Evolutionary conservation across 2,329 filamentous ascomycete genomes (phyloP).

Genomic region (Trichoderma breve): DNA sequence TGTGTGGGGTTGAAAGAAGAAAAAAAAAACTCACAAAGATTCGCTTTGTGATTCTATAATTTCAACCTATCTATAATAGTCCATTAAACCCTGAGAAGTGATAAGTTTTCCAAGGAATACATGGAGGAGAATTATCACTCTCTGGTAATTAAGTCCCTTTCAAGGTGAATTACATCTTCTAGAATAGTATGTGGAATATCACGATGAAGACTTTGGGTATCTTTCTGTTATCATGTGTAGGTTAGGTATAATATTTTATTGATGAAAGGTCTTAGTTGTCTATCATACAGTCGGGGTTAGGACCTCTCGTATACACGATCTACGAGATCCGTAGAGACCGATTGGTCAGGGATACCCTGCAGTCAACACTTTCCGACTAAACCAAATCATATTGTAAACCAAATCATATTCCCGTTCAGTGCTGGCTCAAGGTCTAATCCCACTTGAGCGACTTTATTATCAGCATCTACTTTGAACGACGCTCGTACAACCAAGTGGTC

Average conservation of each 20-base stretch:
- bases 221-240: neutral
- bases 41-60: neutral
- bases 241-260: neutral
- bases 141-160: neutral
- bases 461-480: neutral
- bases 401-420: neutral
- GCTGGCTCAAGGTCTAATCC: neutral
- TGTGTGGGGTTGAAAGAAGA: neutral
- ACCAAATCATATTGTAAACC: neutral
- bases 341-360: neutral
- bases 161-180: neutral
- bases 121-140: neutral
- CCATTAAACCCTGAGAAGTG: fast-evolving
- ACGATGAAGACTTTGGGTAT: neutral
- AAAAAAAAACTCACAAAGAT: neutral
- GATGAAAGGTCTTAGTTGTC: neutral
- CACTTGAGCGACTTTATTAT: neutral
- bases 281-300: neutral
- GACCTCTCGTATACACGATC: no score
- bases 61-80: neutral
- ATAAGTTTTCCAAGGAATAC: neutral
- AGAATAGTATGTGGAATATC: neutral
- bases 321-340: neutral
- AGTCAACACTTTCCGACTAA: neutral
- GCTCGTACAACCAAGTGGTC: neutral